phyloP scores from a whole-genome alignment of 139 green algal species.

The Trebouxia sp. region DNA sequence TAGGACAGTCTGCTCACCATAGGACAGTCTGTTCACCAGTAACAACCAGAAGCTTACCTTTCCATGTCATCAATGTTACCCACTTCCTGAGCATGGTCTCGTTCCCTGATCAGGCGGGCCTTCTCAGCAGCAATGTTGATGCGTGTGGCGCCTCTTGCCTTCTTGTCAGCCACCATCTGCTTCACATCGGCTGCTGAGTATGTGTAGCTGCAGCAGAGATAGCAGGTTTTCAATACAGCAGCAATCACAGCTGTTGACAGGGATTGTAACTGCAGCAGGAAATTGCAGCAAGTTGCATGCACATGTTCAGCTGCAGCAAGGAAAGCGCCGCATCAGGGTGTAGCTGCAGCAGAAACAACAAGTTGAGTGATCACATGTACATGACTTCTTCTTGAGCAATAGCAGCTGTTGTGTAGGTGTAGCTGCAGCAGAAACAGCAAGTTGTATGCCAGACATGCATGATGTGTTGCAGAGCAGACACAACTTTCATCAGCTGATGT shows the following conservation, averaged over 20 bases:
- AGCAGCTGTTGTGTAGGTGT: conserved; percentile 59
- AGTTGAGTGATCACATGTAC: background rate
- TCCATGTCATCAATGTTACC: conserved; percentile 35
- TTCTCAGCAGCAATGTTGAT: conserved; percentile 52
- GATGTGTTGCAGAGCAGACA: too few species aligned
- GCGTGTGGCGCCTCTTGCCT: conserved; percentile 21
- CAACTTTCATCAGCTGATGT: too few species aligned
- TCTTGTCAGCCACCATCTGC: conserved; percentile 53
- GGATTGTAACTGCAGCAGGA: too few species aligned
- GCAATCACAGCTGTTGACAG: too few species aligned
- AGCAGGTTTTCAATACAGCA: too few species aligned
- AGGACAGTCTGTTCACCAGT: background rate
- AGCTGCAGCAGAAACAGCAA: background rate
- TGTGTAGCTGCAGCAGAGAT: conserved; percentile 42
- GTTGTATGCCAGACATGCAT: background rate
- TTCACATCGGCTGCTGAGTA: conserved; percentile 62
- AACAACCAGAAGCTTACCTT: conserved; percentile 14
- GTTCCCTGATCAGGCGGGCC: conserved; percentile 39
- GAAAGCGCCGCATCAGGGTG: too few species aligned
- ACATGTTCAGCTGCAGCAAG: too few species aligned
- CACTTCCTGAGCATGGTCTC: conserved; percentile 34
- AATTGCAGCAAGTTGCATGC: too few species aligned
- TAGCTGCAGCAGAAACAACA: too few species aligned
- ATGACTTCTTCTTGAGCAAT: conserved; percentile 41
- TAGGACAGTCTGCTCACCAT: too few species aligned